Percentiles rank a stretch among this genome's conserved stretches.
Conservation (phyloP, 371 early-diverging fungal species). For the Syncephalastrum sp. region DNA sequence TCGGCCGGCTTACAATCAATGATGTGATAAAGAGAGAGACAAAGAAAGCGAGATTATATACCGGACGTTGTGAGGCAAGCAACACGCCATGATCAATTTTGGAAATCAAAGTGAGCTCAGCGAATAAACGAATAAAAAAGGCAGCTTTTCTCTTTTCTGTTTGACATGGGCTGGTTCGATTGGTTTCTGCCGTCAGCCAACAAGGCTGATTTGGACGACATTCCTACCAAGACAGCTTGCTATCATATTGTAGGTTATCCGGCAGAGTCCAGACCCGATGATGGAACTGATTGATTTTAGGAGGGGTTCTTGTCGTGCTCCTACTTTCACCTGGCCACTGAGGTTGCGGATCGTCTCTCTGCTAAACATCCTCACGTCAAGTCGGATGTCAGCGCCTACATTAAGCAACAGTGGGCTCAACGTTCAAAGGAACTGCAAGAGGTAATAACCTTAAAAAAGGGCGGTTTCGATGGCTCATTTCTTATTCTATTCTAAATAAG, state of each 20-base stretch:
- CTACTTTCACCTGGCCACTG: conserved; percentile 45
- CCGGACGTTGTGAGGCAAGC: no score
- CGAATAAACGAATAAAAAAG: no score
- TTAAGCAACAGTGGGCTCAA: conserved; percentile 42
- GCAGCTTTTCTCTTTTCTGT: not conserved
- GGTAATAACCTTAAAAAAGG: conserved; percentile 19
- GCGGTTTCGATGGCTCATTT: not conserved
- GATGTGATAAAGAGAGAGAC: no score
- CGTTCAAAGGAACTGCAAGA: conserved; percentile 42
- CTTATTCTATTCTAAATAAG: conserved; percentile 11
- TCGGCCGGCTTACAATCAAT: no score
- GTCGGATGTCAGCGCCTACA: conserved; percentile 45
- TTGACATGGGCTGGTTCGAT: conserved; percentile 29
- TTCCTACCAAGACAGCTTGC: conserved; percentile 39
- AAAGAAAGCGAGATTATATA: no score
- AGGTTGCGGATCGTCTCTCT: conserved; percentile 36
- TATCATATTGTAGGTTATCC: conserved; percentile 43
- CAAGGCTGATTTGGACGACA: conserved; percentile 25
- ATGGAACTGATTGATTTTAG: conserved; percentile 16
- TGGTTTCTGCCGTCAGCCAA: conserved; percentile 24
- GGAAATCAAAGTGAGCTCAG: no score
- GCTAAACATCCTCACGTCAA: conserved; percentile 38
- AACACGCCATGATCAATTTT: no score
- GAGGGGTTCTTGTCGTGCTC: conserved; percentile 51
- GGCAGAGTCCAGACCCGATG: not conserved